Percentiles rank a stretch among this genome's conserved stretches.
Evolutionary conservation across 345 rosid genomes (phyloP).

Genomic region (Eucalyptus viminalis): DNA sequence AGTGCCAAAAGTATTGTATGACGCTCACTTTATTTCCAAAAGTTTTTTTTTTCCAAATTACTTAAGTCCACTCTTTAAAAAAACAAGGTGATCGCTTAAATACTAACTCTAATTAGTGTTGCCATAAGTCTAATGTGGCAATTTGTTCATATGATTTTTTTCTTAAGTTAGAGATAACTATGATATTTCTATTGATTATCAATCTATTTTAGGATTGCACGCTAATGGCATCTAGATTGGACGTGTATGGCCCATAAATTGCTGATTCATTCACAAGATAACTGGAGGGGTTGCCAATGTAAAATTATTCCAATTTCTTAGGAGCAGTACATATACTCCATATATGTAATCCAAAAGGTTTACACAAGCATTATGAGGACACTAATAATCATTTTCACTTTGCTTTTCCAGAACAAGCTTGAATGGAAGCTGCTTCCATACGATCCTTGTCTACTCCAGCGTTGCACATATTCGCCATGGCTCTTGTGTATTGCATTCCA

Average conservation of each 20-base stretch:
- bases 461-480: conserved; percentile 29
- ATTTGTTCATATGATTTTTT: no score
- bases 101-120: background rate
- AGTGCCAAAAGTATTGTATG: no score
- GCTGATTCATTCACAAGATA: background rate
- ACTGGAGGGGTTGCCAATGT: background rate
- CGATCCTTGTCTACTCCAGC: conserved; percentile 8
- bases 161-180: background rate
- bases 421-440: conserved; percentile 2
- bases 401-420: conserved; percentile 6
- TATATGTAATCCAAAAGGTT: background rate
- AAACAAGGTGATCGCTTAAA: background rate
- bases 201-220: background rate
- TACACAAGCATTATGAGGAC: background rate
- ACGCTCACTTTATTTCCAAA: no score
- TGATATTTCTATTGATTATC: background rate
- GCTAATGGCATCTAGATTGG: background rate
- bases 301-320: background rate
- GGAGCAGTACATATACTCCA: background rate
- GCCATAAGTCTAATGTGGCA: background rate
- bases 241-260: background rate
- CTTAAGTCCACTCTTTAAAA: background rate
- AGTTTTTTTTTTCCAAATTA: no score
- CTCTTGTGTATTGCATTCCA: conserved; percentile 22
- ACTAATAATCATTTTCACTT: background rate